Evolutionary conservation across 257 asterid species (phyloP), one percentile per base, ranked within the genome.

Genomic region (Nicotiana benthamiana): DNA sequence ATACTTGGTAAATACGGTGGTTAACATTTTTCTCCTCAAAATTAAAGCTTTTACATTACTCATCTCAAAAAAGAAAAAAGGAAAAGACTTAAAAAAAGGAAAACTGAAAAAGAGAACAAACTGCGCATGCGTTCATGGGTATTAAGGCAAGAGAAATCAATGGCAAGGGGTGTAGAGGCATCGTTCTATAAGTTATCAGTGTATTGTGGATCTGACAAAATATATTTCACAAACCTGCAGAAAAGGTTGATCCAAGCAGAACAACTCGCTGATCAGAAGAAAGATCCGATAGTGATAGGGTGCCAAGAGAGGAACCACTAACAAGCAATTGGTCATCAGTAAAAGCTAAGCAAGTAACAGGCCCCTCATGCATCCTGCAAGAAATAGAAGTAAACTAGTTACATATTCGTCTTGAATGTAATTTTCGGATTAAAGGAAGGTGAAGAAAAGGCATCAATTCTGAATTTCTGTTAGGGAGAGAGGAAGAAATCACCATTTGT

Each of bases 261-360:
- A 86, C 85, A 79, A 95, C 98, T 65, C 74, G 89, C 88, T 93
- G 98, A 88, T 93, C 98, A 32, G 95, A 89, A 70, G 98, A 94
- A 83, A 95, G 93, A 90, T 93, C 99, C 16, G 97, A 93, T 60
- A 93, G 70, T 76, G 99, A 87, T 85, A 95, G 89, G 84, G 87
- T 82, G 80, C 98, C 99, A 60, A 86, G 90, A 56, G 97, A 90
- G 80, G 99, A 95, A 83, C 99, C 97, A 77, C 97, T 89, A 76
- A 91, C 83, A 68, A 95, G 83, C 85, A 95, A 87, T 85, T 95
- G 97, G 82, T 95, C 98, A 51, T 95, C 98, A 27, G 87, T 88
- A 84, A 92, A 90, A 76, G 93, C 88, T 85, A 93, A 81, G 84
- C 93, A 89, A 34, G 97, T 86, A 63, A 90, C 93, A 57, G 98